Percentiles rank a stretch among this genome's conserved stretches.
phyloP scores from a whole-genome alignment of 2,329 filamentous ascomycete species.

The Paecilomyces sp. region DNA sequence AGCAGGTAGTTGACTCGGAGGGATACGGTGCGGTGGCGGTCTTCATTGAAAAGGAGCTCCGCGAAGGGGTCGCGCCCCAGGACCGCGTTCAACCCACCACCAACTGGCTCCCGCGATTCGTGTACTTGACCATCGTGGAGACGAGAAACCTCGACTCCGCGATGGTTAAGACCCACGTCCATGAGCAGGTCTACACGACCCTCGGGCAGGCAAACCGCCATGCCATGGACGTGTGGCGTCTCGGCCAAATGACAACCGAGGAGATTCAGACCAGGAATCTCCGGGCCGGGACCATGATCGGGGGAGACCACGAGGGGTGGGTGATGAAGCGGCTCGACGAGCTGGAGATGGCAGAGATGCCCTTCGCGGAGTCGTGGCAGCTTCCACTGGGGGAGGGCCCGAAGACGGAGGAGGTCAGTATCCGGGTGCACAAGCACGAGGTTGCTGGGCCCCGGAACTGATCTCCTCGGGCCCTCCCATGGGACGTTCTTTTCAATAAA shows the following conservation, averaged over 20 bases:
- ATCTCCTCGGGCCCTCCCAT: not conserved
- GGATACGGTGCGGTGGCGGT: not conserved
- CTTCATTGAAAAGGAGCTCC: not conserved
- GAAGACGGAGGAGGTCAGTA: constrained; percentile 9
- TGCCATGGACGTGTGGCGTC: constrained; percentile 8
- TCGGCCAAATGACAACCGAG: not conserved
- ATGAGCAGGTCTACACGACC: constrained; percentile 6
- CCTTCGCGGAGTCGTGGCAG: constrained; percentile 8
- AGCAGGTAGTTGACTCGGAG: not conserved
- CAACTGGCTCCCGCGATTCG: not conserved
- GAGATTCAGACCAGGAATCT: constrained; percentile 1
- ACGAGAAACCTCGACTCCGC: not conserved
- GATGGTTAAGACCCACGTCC: not conserved
- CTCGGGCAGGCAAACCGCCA: constrained; percentile 12
- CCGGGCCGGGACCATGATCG: constrained; percentile 10
- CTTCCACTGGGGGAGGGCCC: constrained; percentile 5
- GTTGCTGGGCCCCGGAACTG: constrained; percentile 13
- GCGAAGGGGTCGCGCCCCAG: not conserved
- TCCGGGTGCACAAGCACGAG: constrained; percentile 11
- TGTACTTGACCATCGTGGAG: not conserved
- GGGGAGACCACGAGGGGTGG: constrained; percentile 6
- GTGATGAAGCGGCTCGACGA: constrained; percentile 9
- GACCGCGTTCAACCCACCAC: not conserved
- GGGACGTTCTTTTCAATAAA: not conserved
- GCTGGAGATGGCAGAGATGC: constrained; percentile 9